Conservation (phyloP, 257 asterid species). For the Echium plantagineum region DNA sequence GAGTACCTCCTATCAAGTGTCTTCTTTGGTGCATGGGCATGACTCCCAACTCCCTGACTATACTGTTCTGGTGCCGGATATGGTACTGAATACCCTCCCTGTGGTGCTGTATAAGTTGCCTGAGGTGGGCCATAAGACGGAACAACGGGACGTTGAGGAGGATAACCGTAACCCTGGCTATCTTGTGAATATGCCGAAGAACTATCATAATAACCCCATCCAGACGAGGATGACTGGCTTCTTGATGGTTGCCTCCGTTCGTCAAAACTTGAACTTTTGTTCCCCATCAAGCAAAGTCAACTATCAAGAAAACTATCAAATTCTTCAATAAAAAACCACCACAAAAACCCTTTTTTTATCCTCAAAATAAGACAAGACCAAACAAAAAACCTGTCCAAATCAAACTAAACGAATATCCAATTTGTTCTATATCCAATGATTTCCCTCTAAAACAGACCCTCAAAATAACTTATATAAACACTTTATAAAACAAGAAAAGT, state of each 20-base stretch:
- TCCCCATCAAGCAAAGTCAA: slow-evolving; percentile 55
- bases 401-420: slow-evolving; percentile 6
- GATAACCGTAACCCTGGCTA: slow-evolving; percentile 29
- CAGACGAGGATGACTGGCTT: slow-evolving; percentile 22
- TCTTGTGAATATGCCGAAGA: slow-evolving; percentile 38
- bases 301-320: slow-evolving; percentile 15
- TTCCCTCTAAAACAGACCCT: background rate
- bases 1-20: slow-evolving; percentile 79
- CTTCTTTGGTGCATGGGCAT: slow-evolving; percentile 29
- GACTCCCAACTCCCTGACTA: slow-evolving; percentile 10
- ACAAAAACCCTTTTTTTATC: background rate
- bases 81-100: slow-evolving; percentile 12
- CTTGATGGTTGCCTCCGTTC: slow-evolving; percentile 47
- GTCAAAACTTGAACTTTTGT: slow-evolving; percentile 51
- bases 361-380: slow-evolving; percentile 7
- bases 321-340: slow-evolving; percentile 8
- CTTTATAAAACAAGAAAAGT: background rate
- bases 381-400: slow-evolving; percentile 17
- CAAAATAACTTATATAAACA: background rate
- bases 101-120: slow-evolving; percentile 20
- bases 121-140: slow-evolving; percentile 32
- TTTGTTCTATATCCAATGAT: slow-evolving; percentile 1
- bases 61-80: slow-evolving; percentile 21
- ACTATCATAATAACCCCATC: slow-evolving; percentile 37
- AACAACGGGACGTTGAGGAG: slow-evolving; percentile 27